A percentile compares a stretch with the other conserved stretches of the same genome.
phyloP scores from a whole-genome alignment of 2,329 filamentous ascomycete genomes.

The Fusarium multiceps region DNA sequence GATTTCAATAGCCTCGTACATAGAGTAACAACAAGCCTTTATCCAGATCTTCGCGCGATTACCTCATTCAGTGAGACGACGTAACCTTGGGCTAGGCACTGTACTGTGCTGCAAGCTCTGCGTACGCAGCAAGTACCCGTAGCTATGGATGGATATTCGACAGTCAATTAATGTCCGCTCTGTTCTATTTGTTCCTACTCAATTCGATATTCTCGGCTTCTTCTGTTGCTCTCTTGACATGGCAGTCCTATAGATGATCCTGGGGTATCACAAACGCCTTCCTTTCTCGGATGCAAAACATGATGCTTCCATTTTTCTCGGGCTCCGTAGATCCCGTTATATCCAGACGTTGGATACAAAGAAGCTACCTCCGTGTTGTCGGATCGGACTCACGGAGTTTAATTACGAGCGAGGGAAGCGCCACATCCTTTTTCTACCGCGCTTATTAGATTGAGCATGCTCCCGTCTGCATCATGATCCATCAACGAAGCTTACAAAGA shows the following conservation, averaged over 20 bases:
- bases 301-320: neutral
- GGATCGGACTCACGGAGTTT: conserved; percentile 44
- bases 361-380: conserved; percentile 30
- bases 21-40: conserved; percentile 23
- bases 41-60: conserved; percentile 30
- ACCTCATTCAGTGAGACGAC: conserved; percentile 21
- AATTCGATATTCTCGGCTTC: neutral
- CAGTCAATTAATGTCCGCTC: conserved; percentile 10
- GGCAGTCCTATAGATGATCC: conserved; percentile 1
- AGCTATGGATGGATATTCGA: neutral
- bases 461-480: neutral
- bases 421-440: conserved; percentile 15
- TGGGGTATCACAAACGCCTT: conserved; percentile 14
- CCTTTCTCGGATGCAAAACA: conserved; percentile 29
- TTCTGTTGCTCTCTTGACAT: neutral
- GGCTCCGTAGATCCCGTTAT: conserved; percentile 27
- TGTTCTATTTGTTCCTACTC: neutral
- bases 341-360: conserved; percentile 11
- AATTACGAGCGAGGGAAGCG: conserved; percentile 38
- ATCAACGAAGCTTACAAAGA: conserved; percentile 23
- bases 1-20: neutral
- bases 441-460: neutral
- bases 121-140: neutral
- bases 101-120: conserved; percentile 14
- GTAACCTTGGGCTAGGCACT: neutral